These are phyloP conservation scores for Sporothrix curviconia DNA, from an alignment of 2,329 filamentous ascomycete species.

Conservation along the genomic window DNA sequence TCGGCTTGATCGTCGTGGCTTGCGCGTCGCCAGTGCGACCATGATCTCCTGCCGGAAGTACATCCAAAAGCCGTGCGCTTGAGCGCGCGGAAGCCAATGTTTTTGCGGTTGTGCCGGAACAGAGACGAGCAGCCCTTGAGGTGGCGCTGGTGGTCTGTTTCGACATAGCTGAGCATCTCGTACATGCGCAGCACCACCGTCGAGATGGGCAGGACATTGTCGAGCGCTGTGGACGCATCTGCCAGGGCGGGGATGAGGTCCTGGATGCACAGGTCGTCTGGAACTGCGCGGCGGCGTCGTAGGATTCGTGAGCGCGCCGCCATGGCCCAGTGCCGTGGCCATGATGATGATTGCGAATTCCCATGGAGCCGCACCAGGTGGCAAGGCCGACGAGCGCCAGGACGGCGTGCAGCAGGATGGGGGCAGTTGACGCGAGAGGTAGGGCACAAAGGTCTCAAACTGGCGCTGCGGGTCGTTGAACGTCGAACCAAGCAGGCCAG, in stretches of 20 bases:
- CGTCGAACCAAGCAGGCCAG: slow-evolving; percentile 3
- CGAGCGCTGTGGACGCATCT: neutral
- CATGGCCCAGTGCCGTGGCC: too few species aligned
- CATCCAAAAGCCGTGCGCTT: slow-evolving; percentile 7
- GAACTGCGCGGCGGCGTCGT: neutral
- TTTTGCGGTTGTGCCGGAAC: slow-evolving; percentile 4
- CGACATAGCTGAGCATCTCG: slow-evolving; percentile 6
- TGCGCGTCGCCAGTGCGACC: neutral
- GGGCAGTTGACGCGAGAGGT: neutral
- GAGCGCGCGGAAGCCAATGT: slow-evolving; percentile 4
- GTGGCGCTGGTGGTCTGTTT: neutral
- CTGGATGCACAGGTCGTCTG: slow-evolving; percentile 6
- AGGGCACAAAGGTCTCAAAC: slow-evolving; percentile 5
- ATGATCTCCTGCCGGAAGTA: slow-evolving; percentile 8
- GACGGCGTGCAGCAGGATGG: neutral
- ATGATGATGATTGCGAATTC: too few species aligned
- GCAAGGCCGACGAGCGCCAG: neutral
- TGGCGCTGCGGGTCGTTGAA: slow-evolving; percentile 2
- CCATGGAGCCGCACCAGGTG: neutral
- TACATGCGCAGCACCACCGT: slow-evolving; percentile 7
- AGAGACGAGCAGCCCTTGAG: slow-evolving; percentile 1
- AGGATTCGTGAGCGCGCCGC: too few species aligned
- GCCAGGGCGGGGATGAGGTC: slow-evolving; percentile 1
- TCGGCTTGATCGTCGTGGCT: neutral
- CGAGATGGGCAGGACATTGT: slow-evolving; percentile 4